Evolutionary conservation across 257 asterid genomes (phyloP), one percentile per base, ranked within the genome.

Genomic region (Parsonsia alboflavescens): DNA sequence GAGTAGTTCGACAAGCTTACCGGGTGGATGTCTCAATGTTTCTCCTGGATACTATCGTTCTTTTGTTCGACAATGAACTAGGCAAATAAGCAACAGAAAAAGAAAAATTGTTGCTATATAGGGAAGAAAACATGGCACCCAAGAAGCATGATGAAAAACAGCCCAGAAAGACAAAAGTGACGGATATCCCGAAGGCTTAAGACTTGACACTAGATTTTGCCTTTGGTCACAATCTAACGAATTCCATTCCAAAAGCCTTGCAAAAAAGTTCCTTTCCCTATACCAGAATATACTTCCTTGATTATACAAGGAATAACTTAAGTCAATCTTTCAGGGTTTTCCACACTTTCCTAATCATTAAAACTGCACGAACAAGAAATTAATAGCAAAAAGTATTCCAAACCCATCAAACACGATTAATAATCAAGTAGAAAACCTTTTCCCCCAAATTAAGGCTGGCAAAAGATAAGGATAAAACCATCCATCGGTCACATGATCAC

Each of bases 251-350:
- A 53, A 48, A 65, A 65, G 12, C 33, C 24, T 62, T 4, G 6
- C 73, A 10, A 70, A 62, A 59, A 61, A 76, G 45, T 28, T 48
- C 71, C 72, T 76, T 76, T 53, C 76, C 76, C 71, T 36, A 8
- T 26, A 36, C 70, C 45, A 50, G 76, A 39, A 61, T 71, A 77
- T 77, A 22, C 76, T 62, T 70, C 72, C 45, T 22, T n/a, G 72
- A 42, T 49, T 19, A 44, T 50, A 71, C 68, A 71, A 77, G 72
- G 76, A 77, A 77, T 71, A 49, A 59, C 65, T 39, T 36, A 39
- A 75, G 30, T 10, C 54, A 28, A 71, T 36, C 72, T 49, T 71
- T 52, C 50, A 39, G 41, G 50, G 28, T 65, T 65, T n/a, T 16
- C 69, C 21, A n/a, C 46, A 41, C 49, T n/a, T 71, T 53, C 75